Base-by-base conservation (phyloP, 208 protist species). In the Wallacemonas sp. region DNA sequence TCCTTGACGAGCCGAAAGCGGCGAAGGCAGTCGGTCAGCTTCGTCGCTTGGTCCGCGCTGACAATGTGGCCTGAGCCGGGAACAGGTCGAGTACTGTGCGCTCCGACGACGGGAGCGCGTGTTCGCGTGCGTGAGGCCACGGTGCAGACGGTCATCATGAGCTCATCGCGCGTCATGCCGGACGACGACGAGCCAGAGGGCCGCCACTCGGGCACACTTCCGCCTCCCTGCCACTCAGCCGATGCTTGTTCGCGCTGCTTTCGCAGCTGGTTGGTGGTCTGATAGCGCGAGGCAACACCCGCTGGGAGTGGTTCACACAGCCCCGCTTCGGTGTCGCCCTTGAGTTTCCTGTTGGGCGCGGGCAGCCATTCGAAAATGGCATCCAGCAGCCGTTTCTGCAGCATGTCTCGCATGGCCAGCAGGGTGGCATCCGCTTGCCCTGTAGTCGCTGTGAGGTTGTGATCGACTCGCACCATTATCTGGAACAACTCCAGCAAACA, bases 81-180 rank as follows among this genome's bases (percentile, higher is more conserved):
- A n/a, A n/a, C n/a, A n/a, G n/a, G n/a, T n/a, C n/a, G n/a, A n/a
- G n/a, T n/a, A n/a, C n/a, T n/a, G n/a, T n/a, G n/a, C n/a, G n/a
- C n/a, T n/a, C n/a, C n/a, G n/a, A n/a, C n/a, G n/a, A n/a, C n/a
- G n/a, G n/a, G n/a, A n/a, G n/a, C n/a, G n/a, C n/a, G n/a, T n/a
- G n/a, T n/a, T n/a, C n/a, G n/a, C n/a, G n/a, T n/a, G n/a, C 47
- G 47, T 9, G 47, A 6, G 5, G 21, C 47, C 5, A 55, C 47
- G 19, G 47, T 55, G 47, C 19, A 32, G 23, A 71, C 9, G 4
- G 71, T 19, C 19, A 74, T 23, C 21, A 48, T 27, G 12, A 78
- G 57, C 62, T 78, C 74, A 2, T 65, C 68, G 4, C 58, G 62
- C 6, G 36, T 43, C 17, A 71, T 63, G 2, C 8, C 8, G 5